A percentile compares a stretch with the other conserved stretches of the same genome.
These are phyloP conservation scores for Phycomyces blakesleeanus DNA, from an alignment of 192 early-diverging fungal genomes.

Conservation along the genomic window DNA sequence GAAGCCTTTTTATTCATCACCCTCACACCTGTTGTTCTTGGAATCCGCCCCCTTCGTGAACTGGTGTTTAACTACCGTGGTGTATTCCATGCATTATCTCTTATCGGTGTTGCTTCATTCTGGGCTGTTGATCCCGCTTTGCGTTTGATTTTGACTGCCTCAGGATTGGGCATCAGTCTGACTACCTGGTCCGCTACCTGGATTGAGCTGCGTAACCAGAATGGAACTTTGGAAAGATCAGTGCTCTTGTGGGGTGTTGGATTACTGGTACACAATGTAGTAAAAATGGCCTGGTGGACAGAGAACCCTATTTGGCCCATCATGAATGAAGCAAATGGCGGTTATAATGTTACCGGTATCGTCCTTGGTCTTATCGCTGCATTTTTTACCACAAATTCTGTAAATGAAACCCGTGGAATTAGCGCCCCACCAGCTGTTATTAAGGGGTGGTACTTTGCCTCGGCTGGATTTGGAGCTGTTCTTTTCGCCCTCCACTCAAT, in stretches of 20 bases:
- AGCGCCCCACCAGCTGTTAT: slow-evolving; percentile 6
- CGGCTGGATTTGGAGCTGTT: slow-evolving; percentile 63
- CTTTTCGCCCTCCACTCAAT: slow-evolving; percentile 74
- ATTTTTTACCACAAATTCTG: slow-evolving; percentile 6
- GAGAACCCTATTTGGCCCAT: slow-evolving; percentile 85
- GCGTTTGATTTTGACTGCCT: slow-evolving; percentile 55
- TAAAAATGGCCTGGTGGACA: slow-evolving; percentile 74
- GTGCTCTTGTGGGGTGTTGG: slow-evolving; percentile 65
- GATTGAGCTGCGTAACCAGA: slow-evolving; percentile 48
- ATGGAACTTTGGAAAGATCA: slow-evolving; percentile 57
- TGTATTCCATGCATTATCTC: slow-evolving; percentile 50
- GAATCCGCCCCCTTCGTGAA: slow-evolving; percentile 50
- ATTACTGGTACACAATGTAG: slow-evolving; percentile 59
- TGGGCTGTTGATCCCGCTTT: slow-evolving; percentile 48
- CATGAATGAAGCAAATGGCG: slow-evolving; percentile 70
- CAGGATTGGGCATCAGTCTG: slow-evolving; percentile 55
- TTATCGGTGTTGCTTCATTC: slow-evolving; percentile 64
- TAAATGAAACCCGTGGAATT: slow-evolving; percentile 7
- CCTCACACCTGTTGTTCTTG: slow-evolving; percentile 53
- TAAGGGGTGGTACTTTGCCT: slow-evolving; percentile 36
- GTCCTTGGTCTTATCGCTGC: slow-evolving; percentile 59
- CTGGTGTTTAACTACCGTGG: slow-evolving; percentile 51
- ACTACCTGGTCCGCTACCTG: slow-evolving; percentile 56
- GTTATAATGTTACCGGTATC: slow-evolving; percentile 64
- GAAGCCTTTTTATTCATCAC: slow-evolving; percentile 69